phyloP scores from a whole-genome alignment of 2,329 filamentous ascomycete species.

The Plectosphaerella cucumerina region DNA sequence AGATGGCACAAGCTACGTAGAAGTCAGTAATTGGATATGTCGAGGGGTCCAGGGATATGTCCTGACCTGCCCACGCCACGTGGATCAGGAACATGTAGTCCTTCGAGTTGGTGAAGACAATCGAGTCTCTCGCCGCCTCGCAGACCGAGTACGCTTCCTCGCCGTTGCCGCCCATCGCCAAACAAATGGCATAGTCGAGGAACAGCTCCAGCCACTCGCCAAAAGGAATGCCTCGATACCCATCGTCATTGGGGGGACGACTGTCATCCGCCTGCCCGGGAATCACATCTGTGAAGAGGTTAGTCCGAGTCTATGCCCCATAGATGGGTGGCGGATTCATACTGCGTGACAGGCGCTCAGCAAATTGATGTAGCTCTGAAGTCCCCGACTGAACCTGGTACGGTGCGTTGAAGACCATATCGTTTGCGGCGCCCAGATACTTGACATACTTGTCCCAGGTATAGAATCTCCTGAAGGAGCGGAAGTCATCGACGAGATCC shows the following conservation, averaged over 20 bases:
- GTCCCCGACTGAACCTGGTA: slow-evolving; percentile 24
- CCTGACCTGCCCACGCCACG: slow-evolving; percentile 68
- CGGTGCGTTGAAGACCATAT: slow-evolving; percentile 12
- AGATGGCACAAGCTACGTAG: slow-evolving; percentile 69
- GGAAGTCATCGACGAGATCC: slow-evolving; percentile 59
- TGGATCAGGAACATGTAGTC: slow-evolving; percentile 69
- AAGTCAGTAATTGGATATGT: slow-evolving; percentile 5
- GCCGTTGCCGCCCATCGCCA: slow-evolving; percentile 63
- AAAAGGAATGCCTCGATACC: slow-evolving; percentile 76
- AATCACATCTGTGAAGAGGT: slow-evolving; percentile 21
- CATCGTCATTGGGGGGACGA: slow-evolving; percentile 28
- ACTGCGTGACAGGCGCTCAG: slow-evolving; percentile 51
- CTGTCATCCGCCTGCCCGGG: slow-evolving; percentile 15
- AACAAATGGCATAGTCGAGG: slow-evolving; percentile 75
- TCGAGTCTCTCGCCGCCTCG: slow-evolving; percentile 72
- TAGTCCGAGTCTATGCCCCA: neutral
- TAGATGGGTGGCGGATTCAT: slow-evolving; percentile 27
- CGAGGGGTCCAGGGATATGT: neutral
- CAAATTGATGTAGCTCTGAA: slow-evolving; percentile 48
- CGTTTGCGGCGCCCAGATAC: slow-evolving; percentile 40
- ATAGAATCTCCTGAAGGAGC: slow-evolving; percentile 60
- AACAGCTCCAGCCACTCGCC: slow-evolving; percentile 86
- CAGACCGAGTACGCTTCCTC: slow-evolving; percentile 77
- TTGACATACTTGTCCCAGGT: slow-evolving; percentile 62
- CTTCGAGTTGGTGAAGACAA: slow-evolving; percentile 71